Base-by-base conservation (phyloP, 208 protist species). In the Balamuthia mandrillaris region DNA sequence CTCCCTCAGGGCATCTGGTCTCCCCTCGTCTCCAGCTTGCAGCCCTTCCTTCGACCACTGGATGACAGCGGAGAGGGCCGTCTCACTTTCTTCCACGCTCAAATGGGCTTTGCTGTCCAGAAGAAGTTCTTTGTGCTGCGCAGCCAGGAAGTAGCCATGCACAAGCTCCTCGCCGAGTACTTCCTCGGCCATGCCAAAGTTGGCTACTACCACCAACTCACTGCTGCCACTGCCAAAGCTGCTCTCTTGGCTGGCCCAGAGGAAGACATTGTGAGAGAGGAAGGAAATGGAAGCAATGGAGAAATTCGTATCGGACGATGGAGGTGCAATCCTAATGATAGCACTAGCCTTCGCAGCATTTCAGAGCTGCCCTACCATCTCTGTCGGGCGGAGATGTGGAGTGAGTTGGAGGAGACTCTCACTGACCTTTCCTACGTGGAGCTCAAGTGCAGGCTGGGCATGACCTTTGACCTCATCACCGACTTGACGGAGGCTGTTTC, bases 341-440 rank as follows among this genome's bases (percentile, higher is more conserved):
- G n/a, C n/a, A n/a, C n/a, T n/a, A n/a, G n/a, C n/a, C n/a, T n/a
- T n/a, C n/a, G n/a, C n/a, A n/a, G n/a, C n/a, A 44, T 83, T 56
- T 14, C 60, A 39, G 89, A 92, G 52, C 37, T 90, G 4, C 81
- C 82, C 16, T 86, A 92, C 29, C 88, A 92, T 66, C 39, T 88
- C 9, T 42, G 24, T 0, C 58, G 81, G 35, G 81, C 89, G 1
- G 47, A 82, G 33, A 58, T 81, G 31, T 87, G 65, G 39, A 42
- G 18, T 10, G 42, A 37, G 56, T 47, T 91, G 6, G 74, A 82
- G 56, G n/a, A 33, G 3, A 37, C 85, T 10, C 47, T 92, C 12
- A 81, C 54, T 49, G 78, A 81, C 31, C 27, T 92, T 0, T n/a
- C 42, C 24, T 92, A 89, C 31, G 35, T 92, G 33, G 37, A 86